phyloP scores from a whole-genome alignment of 2,329 filamentous ascomycete genomes.

The Sporothrix variecibatus region DNA sequence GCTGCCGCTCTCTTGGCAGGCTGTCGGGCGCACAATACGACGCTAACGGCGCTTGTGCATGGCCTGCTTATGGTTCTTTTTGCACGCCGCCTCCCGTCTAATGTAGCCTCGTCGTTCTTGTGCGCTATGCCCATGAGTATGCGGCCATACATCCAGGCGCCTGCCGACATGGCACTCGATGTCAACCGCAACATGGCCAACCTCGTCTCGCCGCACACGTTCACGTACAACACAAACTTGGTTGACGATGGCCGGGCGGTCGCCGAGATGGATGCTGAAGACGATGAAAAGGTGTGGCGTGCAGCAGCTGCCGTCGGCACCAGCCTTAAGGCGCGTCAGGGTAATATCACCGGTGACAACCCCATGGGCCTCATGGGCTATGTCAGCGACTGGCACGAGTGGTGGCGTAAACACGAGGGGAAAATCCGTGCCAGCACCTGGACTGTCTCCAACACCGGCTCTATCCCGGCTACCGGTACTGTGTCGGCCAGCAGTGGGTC shows the following conservation, averaged over 20 bases:
- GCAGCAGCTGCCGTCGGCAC: slow-evolving; percentile 41
- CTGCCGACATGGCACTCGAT: slow-evolving; percentile 34
- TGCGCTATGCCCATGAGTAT: slow-evolving; percentile 49
- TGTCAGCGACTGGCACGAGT: slow-evolving; percentile 47
- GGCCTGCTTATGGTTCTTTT: slow-evolving; percentile 48
- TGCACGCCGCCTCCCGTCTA: slow-evolving; percentile 40
- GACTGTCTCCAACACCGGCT: slow-evolving; percentile 57
- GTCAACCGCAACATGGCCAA: slow-evolving; percentile 42
- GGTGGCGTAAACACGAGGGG: slow-evolving; percentile 47
- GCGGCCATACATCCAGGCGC: slow-evolving; percentile 40
- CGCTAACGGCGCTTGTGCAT: slow-evolving; percentile 54
- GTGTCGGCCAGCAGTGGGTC: slow-evolving; percentile 18
- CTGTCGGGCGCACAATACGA: slow-evolving; percentile 46
- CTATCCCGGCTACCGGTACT: slow-evolving; percentile 34
- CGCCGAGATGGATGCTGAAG: slow-evolving; percentile 19
- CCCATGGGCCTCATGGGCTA: slow-evolving; percentile 45
- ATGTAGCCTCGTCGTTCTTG: slow-evolving; percentile 40
- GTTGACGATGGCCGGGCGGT: slow-evolving; percentile 35
- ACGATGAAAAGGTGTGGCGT: slow-evolving; percentile 45
- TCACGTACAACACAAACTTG: slow-evolving; percentile 35
- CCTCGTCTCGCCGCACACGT: slow-evolving; percentile 43
- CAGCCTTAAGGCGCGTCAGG: slow-evolving; percentile 40
- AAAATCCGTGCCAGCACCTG: slow-evolving; percentile 47
- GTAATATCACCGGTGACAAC: slow-evolving; percentile 47
- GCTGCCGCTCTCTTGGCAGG: slow-evolving; percentile 41